phyloP scores from a whole-genome alignment of 495 filamentous ascomycete genomes.

The Tirmania nivea region DNA sequence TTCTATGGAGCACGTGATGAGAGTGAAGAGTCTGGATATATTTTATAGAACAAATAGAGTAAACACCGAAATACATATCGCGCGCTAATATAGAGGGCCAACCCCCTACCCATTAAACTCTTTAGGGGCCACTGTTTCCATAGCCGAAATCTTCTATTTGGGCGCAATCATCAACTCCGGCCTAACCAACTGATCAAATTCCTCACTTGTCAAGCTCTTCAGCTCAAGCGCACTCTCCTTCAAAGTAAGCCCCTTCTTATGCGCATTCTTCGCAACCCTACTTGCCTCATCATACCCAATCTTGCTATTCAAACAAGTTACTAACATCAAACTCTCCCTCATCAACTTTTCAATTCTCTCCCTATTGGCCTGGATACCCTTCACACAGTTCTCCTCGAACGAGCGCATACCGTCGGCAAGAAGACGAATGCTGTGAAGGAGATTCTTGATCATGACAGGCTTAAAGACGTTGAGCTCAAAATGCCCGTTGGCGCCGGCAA shows the following conservation, averaged over 20 bases:
- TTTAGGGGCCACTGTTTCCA: too few relatives aligned
- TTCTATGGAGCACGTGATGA: too few relatives aligned
- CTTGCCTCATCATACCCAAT: slow-evolving; percentile 97
- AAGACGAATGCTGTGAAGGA: slow-evolving; percentile 73
- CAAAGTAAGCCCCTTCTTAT: slow-evolving; percentile 89
- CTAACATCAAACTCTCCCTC: slow-evolving; percentile 93
- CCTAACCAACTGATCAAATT: slow-evolving; percentile 75
- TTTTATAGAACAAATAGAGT: too few relatives aligned
- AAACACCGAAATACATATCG: too few relatives aligned
- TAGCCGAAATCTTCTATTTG: slow-evolving; percentile 14
- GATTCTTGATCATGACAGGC: slow-evolving; percentile 81
- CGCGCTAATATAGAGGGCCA: too few relatives aligned
- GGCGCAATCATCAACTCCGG: slow-evolving; percentile 96
- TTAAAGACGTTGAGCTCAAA: slow-evolving; percentile 99
- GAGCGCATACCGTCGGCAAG: slow-evolving; percentile 79
- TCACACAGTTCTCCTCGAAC: slow-evolving; percentile 83
- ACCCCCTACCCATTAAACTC: too few relatives aligned
- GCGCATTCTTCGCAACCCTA: slow-evolving; percentile 97
- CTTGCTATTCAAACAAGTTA: slow-evolving; percentile 94
- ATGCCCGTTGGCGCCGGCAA: slow-evolving; percentile 91
- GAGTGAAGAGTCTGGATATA: too few relatives aligned
- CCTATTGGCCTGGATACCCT: slow-evolving; percentile 80
- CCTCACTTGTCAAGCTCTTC: slow-evolving; percentile 66
- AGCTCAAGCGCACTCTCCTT: slow-evolving; percentile 90
- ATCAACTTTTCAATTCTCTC: slow-evolving; percentile 65